These are phyloP conservation scores for Cicer chorassanicum DNA, from an alignment of 306 rosid genomes.

Conservation along the genomic window DNA sequence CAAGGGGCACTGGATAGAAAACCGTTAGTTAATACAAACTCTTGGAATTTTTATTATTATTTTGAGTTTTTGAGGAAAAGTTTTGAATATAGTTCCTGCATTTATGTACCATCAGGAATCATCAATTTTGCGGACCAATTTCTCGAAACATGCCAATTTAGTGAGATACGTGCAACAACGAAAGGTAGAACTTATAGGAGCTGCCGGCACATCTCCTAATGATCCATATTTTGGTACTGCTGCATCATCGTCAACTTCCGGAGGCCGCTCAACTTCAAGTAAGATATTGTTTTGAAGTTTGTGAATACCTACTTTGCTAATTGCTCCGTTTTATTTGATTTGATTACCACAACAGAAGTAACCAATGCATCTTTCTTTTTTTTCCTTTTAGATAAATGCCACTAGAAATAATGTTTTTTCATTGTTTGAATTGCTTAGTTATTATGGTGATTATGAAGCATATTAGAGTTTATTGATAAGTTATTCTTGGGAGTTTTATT, in stretches of 20 bases:
- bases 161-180: conserved; percentile 68
- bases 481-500: no score
- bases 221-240: conserved; percentile 49
- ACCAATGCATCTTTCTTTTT: not conserved
- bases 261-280: conserved; percentile 69
- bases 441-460: no score
- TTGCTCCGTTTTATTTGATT: conserved; percentile 22
- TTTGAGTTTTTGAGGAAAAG: not conserved
- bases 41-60: no score
- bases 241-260: conserved; percentile 66
- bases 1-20: not conserved
- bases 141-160: conserved; percentile 75
- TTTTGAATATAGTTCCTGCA: conserved; percentile 39
- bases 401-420: not conserved
- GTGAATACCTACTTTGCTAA: not conserved
- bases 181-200: conserved; percentile 62
- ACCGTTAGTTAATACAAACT: no score
- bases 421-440: not conserved
- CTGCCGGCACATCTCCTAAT: conserved; percentile 54
- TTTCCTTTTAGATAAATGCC: not conserved
- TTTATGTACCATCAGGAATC: conserved; percentile 68
- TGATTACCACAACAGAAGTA: conserved; percentile 1
- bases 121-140: conserved; percentile 69
- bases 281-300: conserved; percentile 50
- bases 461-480: not conserved